Base-by-base conservation (phyloP, 1,284 basidiomycete species). In the Veloboletus limbatus region DNA sequence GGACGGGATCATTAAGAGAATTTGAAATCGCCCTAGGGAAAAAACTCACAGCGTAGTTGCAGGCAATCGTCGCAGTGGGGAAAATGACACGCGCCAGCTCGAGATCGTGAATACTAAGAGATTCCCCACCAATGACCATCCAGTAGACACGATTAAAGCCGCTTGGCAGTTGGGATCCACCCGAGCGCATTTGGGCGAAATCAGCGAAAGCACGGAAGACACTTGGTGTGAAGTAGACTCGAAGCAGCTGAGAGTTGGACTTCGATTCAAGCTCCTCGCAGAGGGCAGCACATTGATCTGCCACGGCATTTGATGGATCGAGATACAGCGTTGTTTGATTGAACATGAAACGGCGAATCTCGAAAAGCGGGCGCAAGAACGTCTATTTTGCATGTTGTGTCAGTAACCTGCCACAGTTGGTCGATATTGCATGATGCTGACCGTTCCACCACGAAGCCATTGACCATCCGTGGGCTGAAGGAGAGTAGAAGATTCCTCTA, bases 301-400 rank as follows among this genome's bases (percentile, higher is more conserved):
- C 39, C 20, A 62, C 58, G 8, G 60, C 59, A 14, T 31, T 25
- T 7, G 60, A 65, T 3, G 47, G 38, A 25, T 62, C 60, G 14
- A 62, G 50, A 40, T 65, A 61, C 8, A 65, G 45, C 2, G 62
- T 62, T 8, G 60, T 61, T 18, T 49, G 51, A 38, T 63, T 63
- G 48, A 63, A 62, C 62, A 62, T 62, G 46, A 62, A 65, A 21
- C 60, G 62, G 18, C 62, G 56, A 31, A 62, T 63, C 31, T 62
- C 60, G 39, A 62, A 62, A 25, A 65, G 54, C n/a, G 60, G 60
- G 27, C 60, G 58, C 43, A 65, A 49, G 34, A 63, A 62, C 0
- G 60, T 63, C 60, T 62, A 26, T 28, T 37, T 36, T 16, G 11
- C 16, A 17, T 17, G 20, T 8, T 13, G 8, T n/a, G 24, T n/a